Evolutionary conservation across 441 rosid species (phyloP).

Genomic region (Populus trichocarpa): DNA sequence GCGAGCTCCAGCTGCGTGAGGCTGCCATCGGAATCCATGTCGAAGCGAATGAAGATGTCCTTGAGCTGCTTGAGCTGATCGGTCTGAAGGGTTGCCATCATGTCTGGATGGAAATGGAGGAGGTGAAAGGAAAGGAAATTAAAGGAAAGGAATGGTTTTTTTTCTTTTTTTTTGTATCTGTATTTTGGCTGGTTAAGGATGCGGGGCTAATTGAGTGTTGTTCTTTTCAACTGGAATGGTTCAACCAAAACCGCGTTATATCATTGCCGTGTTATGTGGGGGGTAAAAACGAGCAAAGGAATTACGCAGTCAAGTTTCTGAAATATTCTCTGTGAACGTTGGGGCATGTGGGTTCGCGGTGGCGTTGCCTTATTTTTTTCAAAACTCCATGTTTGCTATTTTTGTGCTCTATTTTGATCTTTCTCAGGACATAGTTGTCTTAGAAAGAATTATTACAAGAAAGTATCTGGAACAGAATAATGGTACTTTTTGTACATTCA

Average conservation of each 20-base stretch:
- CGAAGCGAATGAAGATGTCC: slow-evolving; percentile 69
- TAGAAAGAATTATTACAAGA: no score
- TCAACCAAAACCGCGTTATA: slow-evolving; percentile 13
- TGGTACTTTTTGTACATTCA: no score
- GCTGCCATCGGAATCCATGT: slow-evolving; percentile 81
- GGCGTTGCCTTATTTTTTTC: neutral
- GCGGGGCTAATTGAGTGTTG: neutral
- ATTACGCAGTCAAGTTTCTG: neutral
- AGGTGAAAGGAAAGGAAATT: slow-evolving; percentile 11
- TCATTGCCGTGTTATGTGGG: neutral
- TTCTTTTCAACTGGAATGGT: slow-evolving; percentile 7
- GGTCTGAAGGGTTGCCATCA: slow-evolving; percentile 33
- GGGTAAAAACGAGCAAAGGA: neutral
- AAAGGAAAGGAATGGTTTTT: neutral
- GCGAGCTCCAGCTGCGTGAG: slow-evolving; percentile 83
- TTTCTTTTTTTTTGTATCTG: no score
- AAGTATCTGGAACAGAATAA: no score
- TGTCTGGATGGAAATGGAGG: slow-evolving; percentile 9
- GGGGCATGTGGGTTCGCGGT: neutral
- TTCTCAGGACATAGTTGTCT: no score
- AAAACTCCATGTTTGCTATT: no score
- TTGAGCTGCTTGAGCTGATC: slow-evolving; percentile 65
- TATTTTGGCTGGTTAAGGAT: neutral
- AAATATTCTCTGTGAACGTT: neutral
- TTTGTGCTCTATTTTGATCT: neutral